Evolutionary conservation across 2,329 filamentous ascomycete species (phyloP).

Genomic region (Magnaporthiopsis rhizophila): DNA sequence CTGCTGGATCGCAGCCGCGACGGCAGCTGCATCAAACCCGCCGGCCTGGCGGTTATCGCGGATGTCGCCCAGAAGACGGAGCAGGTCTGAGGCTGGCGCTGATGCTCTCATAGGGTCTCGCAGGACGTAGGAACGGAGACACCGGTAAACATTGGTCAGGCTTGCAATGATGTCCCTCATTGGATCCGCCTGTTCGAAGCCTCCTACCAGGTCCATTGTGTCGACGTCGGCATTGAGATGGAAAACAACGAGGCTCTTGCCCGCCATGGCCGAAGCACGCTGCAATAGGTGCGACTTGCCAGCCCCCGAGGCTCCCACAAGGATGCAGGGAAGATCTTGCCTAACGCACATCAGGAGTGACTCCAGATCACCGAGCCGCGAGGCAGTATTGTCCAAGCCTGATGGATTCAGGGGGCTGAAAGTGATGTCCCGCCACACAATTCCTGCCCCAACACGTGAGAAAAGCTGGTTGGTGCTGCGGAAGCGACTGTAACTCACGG

Average conservation of each 20-base stretch:
- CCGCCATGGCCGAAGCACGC: slow-evolving; percentile 71
- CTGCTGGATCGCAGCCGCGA: slow-evolving; percentile 24
- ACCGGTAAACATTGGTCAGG: neutral
- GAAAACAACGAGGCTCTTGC: slow-evolving; percentile 71
- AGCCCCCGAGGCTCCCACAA: slow-evolving; percentile 76
- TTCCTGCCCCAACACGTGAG: slow-evolving; percentile 75
- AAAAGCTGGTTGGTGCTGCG: slow-evolving; percentile 58
- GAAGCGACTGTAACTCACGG: slow-evolving; percentile 55
- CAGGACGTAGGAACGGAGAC: slow-evolving; percentile 1
- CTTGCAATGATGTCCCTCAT: slow-evolving; percentile 52
- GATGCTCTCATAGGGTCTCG: neutral
- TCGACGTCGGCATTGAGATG: slow-evolving; percentile 93
- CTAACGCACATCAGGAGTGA: slow-evolving; percentile 81
- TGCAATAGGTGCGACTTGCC: slow-evolving; percentile 79
- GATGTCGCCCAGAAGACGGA: slow-evolving; percentile 3
- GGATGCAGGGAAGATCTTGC: slow-evolving; percentile 78
- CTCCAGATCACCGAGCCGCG: slow-evolving; percentile 67
- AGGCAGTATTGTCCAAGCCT: slow-evolving; percentile 20
- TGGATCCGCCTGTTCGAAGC: slow-evolving; percentile 90
- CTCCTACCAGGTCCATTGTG: slow-evolving; percentile 93
- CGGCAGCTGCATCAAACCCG: slow-evolving; percentile 29
- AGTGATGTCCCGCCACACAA: slow-evolving; percentile 53
- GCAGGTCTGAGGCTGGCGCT: slow-evolving; percentile 38
- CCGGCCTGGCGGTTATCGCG: slow-evolving; percentile 21
- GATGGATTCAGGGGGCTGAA: slow-evolving; percentile 26